These are phyloP conservation scores for Vitis rupestris DNA, from an alignment of 164 flowering plant species.

Conservation along the genomic window DNA sequence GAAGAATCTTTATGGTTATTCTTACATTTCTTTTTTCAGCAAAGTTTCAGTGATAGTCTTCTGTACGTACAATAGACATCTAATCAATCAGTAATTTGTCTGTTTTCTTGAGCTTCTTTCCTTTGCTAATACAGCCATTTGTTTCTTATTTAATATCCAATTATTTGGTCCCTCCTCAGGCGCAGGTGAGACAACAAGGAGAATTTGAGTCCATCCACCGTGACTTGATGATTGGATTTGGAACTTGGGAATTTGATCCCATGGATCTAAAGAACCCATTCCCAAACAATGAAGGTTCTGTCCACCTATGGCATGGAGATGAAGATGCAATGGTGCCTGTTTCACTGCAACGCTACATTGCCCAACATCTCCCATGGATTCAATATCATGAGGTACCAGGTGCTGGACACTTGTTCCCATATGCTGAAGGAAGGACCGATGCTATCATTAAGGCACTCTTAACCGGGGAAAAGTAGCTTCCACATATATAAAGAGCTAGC, in stretches of 20 bases:
- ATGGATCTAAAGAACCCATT: constrained; percentile 62
- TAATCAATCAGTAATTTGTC: background rate
- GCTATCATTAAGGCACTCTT: constrained; percentile 34
- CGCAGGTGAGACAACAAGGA: constrained; percentile 62
- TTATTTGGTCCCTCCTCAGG: constrained; percentile 28
- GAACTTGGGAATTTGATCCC: constrained; percentile 71
- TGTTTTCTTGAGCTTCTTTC: background rate
- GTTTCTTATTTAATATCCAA: no score
- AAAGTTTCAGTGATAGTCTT: no score
- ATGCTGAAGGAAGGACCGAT: constrained; percentile 37
- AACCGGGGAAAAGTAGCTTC: constrained; percentile 13
- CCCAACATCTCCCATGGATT: constrained; percentile 63
- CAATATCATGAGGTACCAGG: constrained; percentile 63
- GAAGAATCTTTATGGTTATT: no score
- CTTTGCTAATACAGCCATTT: background rate
- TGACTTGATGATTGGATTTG: constrained; percentile 62
- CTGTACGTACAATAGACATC: no score
- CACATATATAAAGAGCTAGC: background rate
- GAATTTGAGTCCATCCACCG: constrained; percentile 50
- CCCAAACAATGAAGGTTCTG: constrained; percentile 56
- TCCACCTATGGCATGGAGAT: constrained; percentile 80
- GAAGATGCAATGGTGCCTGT: constrained; percentile 60
- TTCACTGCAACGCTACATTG: constrained; percentile 48
- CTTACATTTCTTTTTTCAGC: no score
- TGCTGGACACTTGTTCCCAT: constrained; percentile 55